Base-by-base conservation (phyloP, 768 basidiomycete genomes). In the Hysterangium stoloniferum region DNA sequence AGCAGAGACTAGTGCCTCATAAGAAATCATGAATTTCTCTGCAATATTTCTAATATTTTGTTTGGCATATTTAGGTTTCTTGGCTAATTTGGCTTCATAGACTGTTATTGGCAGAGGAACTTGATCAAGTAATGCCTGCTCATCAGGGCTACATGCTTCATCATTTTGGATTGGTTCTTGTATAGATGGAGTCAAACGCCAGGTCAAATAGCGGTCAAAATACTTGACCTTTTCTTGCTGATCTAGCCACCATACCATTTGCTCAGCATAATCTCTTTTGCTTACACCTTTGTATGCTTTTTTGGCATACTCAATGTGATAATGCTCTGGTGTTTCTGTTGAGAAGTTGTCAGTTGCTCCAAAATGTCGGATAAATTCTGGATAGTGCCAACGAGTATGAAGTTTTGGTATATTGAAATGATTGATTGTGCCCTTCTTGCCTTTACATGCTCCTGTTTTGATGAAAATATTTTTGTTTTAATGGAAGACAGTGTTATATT, bases 221-320 rank as follows among this genome's bases (percentile, higher is more conserved):
- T 29, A 46, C 4, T 3, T 13, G 2, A 46, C 2, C 13, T 46
- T 46, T 46, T 73, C 71, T 19, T 64, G 60, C 3, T 65, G 57
- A 1, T 49, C 38, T 0, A 76, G 59, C 68, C 68, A 71, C 0
- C 43, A 20, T 1, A 66, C 64, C 74, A 75, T 75, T 48, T 73
- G 73, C 31, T 54, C 61, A 6, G 57, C n/a, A 42, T 63, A 61
- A 29, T 69, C 59, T 12, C 54, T 57, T 32, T 58, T 52, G 53
- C 67, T 69, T 7, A 54, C 54, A 4, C 62, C 64, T 1, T 59
- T 50, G 45, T 66, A 70, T 0, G 58, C 63, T 3, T 57, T 44
- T 51, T 69, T 69, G 1, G 63, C 62, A 24, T 45, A 56, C 43
- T 66, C 59, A 20, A 66, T 66, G 54, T 69, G 68, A 0, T 67